These are phyloP conservation scores for Fraxinus xanthoxyloides DNA, from an alignment of 305 asterid species.

Conservation along the genomic window DNA sequence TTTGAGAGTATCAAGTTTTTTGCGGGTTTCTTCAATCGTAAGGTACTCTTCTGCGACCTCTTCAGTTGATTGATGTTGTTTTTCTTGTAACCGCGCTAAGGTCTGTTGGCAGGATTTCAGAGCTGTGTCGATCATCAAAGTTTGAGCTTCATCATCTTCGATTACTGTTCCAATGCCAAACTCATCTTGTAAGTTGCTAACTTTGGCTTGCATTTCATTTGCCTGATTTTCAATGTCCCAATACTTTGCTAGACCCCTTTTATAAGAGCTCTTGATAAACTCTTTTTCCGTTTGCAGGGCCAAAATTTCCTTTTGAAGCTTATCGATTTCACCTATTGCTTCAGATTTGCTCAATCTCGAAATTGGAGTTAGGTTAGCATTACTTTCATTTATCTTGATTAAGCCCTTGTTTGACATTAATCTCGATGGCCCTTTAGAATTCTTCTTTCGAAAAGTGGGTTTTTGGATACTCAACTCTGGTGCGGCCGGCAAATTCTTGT, in stretches of 20 bases:
- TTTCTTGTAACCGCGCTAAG: conserved; percentile 29
- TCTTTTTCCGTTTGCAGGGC: conserved; percentile 45
- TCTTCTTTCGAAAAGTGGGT: conserved; percentile 15
- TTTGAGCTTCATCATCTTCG: conserved; percentile 48
- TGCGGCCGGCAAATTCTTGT: conserved; percentile 26
- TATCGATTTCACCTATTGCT: conserved; percentile 40
- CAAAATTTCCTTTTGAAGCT: conserved; percentile 45
- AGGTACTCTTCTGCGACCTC: conserved; percentile 25
- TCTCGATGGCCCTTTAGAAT: conserved; percentile 28
- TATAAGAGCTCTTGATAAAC: conserved; percentile 41
- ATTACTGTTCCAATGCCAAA: conserved; percentile 41
- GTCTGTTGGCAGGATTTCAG: conserved; percentile 45
- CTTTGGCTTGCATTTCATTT: conserved; percentile 36
- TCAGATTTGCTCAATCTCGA: conserved; percentile 38
- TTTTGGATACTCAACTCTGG: conserved; percentile 35
- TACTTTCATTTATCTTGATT: conserved; percentile 24
- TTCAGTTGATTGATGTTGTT: conserved; percentile 28
- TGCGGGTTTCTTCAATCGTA: conserved; percentile 32
- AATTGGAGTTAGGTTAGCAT: conserved; percentile 13
- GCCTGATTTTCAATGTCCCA: conserved; percentile 39
- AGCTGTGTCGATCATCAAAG: conserved; percentile 42
- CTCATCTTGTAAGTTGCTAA: conserved; percentile 47
- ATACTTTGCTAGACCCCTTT: conserved; percentile 33
- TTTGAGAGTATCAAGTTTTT: conserved; percentile 29
- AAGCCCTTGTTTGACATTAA: conserved; percentile 43